phyloP scores from a whole-genome alignment of 257 asterid genomes.

The Primulina huaijiensis region DNA sequence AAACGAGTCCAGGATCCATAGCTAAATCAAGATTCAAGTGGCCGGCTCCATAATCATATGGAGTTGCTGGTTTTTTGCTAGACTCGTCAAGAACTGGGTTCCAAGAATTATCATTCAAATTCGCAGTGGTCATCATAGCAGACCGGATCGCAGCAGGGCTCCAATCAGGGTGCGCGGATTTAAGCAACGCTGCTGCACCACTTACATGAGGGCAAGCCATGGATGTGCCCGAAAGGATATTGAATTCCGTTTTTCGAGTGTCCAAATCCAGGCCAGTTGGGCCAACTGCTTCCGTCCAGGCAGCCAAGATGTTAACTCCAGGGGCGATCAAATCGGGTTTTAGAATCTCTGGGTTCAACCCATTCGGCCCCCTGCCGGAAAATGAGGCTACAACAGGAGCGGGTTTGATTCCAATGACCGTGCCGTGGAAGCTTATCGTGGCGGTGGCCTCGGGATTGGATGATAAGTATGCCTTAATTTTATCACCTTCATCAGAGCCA shows the following conservation, averaged over 20 bases:
- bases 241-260: slow-evolving; percentile 70
- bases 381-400: slow-evolving; percentile 97
- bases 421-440: slow-evolving; percentile 65
- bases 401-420: slow-evolving; percentile 73
- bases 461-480: slow-evolving; percentile 54
- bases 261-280: slow-evolving; percentile 85
- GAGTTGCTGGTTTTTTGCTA: slow-evolving; percentile 65
- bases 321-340: slow-evolving; percentile 94
- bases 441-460: slow-evolving; percentile 50
- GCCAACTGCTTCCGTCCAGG: slow-evolving; percentile 91
- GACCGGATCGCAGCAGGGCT: slow-evolving; percentile 89
- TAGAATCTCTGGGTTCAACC: slow-evolving; percentile 78
- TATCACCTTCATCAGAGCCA: slow-evolving; percentile 73
- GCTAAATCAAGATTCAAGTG: slow-evolving; percentile 80
- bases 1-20: slow-evolving; percentile 90
- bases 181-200: slow-evolving; percentile 95
- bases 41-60: slow-evolving; percentile 88
- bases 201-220: slow-evolving; percentile 98
- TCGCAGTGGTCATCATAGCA: slow-evolving; percentile 95
- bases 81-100: slow-evolving; percentile 69
- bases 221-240: slow-evolving; percentile 86
- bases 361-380: slow-evolving; percentile 87
- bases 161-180: slow-evolving; percentile 98
- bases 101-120: slow-evolving; percentile 43
- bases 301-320: slow-evolving; percentile 88